Conservation (phyloP, 2,329 filamentous ascomycete genomes). For the Colletotrichum sp. region DNA sequence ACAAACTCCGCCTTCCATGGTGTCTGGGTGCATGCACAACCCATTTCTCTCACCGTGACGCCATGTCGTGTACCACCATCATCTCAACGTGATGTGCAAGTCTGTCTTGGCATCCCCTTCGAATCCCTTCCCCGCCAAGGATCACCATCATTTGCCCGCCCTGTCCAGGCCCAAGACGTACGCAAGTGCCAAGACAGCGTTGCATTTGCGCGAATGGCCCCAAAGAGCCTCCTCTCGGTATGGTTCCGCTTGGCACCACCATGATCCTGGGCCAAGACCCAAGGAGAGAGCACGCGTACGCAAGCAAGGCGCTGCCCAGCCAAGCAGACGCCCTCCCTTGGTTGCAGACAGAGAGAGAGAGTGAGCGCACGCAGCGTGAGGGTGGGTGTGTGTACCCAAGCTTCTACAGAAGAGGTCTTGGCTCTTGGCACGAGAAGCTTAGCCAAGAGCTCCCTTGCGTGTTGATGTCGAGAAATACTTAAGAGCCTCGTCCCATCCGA, state of each 20-base stretch:
- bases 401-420: constrained; percentile 5
- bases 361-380: not conserved
- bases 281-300: not conserved
- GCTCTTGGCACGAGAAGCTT: constrained; percentile 15
- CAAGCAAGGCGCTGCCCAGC: not conserved
- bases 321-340: not conserved
- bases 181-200: constrained; percentile 7
- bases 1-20: not conserved
- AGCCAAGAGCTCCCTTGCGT: constrained; percentile 3
- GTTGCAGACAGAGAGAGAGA: not conserved
- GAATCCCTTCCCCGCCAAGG: not conserved
- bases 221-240: constrained; percentile 12
- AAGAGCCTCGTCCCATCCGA: not conserved
- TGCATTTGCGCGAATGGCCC: not conserved
- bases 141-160: not conserved
- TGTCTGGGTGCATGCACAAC: too few relatives aligned
- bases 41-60: not conserved
- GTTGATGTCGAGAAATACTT: not conserved
- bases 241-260: not conserved
- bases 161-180: not conserved
- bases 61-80: not conserved
- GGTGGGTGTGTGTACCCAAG: not conserved
- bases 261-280: not conserved
- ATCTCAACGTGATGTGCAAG: not conserved
- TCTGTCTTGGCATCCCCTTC: not conserved